Percentiles rank a stretch among this genome's conserved stretches.
These are phyloP conservation scores for Pseudogymnoascus sp. DNA, from an alignment of 2,329 filamentous ascomycete genomes.

Conservation along the genomic window DNA sequence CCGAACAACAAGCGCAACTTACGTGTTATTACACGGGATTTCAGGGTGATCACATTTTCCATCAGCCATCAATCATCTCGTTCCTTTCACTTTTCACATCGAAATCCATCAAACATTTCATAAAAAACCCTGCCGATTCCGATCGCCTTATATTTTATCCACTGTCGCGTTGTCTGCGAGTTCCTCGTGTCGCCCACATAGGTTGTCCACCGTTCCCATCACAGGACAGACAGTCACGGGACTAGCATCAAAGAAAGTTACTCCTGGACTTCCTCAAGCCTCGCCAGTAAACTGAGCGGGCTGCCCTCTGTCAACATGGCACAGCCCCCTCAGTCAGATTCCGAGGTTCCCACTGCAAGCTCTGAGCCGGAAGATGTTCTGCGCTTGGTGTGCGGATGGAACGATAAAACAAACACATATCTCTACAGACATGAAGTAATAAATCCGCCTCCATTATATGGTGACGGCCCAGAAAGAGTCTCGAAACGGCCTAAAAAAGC, in stretches of 20 bases:
- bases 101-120: background rate
- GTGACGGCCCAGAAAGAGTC: background rate
- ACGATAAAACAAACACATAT: background rate
- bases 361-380: background rate
- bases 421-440: background rate
- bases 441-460: background rate
- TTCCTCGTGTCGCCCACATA: background rate
- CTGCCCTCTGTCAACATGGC: constrained; percentile 6
- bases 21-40: constrained; percentile 7
- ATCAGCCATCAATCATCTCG: constrained; percentile 4
- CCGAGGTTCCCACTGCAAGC: background rate
- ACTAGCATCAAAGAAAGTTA: constrained; percentile 6
- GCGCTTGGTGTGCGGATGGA: background rate
- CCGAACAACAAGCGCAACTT: constrained; percentile 4
- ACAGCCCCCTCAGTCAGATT: background rate
- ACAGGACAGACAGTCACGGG: background rate
- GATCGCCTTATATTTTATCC: background rate
- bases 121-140: background rate
- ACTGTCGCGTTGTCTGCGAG: background rate
- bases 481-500: background rate
- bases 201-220: background rate
- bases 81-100: background rate
- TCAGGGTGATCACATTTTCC: background rate
- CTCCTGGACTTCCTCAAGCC: background rate
- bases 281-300: background rate